Conservation (phyloP, 177 flowering plant species). For the Telopea speciosissima region DNA sequence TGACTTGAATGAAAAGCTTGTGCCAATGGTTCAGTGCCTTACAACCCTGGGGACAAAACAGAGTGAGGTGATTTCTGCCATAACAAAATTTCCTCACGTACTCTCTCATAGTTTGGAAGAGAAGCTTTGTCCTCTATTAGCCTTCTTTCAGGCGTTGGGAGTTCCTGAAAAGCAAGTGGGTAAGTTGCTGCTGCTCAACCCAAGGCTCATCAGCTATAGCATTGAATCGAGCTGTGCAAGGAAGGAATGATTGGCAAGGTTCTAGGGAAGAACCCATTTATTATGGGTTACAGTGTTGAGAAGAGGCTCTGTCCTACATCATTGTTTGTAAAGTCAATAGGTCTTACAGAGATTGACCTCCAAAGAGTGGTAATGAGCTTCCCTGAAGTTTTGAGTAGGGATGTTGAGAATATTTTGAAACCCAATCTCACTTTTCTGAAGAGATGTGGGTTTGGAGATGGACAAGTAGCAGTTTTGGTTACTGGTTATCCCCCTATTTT, state of each 20-base stretch:
- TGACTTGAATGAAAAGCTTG: too few relatives aligned
- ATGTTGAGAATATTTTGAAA: slow-evolving; percentile 63
- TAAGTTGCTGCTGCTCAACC: slow-evolving; percentile 66
- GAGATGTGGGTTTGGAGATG: too few relatives aligned
- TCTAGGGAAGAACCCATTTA: slow-evolving; percentile 64
- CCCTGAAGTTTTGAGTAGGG: slow-evolving; percentile 81
- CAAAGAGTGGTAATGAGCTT: slow-evolving; percentile 54
- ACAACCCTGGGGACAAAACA: too few relatives aligned
- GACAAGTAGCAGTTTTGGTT: slow-evolving; percentile 60
- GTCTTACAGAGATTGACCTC: slow-evolving; percentile 49
- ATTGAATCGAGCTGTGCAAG: slow-evolving; percentile 59
- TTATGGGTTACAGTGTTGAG: slow-evolving; percentile 87
- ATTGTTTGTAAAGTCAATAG: slow-evolving; percentile 64
- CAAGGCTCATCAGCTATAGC: slow-evolving; percentile 92
- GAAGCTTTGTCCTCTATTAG: slow-evolving; percentile 90
- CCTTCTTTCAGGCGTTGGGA: slow-evolving; percentile 79
- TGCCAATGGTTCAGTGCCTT: too few relatives aligned
- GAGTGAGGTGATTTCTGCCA: too few relatives aligned
- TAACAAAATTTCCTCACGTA: slow-evolving; percentile 73
- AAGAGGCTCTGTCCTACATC: slow-evolving; percentile 74
- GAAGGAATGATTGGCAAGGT: slow-evolving; percentile 81
- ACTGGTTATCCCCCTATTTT: slow-evolving; percentile 80
- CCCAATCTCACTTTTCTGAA: slow-evolving; percentile 57
- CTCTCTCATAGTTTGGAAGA: slow-evolving; percentile 87
- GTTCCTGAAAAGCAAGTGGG: slow-evolving; percentile 74